Evolutionary conservation across 202 grass and related monocot genomes (phyloP).

Genomic region (Carex sylvatica): DNA sequence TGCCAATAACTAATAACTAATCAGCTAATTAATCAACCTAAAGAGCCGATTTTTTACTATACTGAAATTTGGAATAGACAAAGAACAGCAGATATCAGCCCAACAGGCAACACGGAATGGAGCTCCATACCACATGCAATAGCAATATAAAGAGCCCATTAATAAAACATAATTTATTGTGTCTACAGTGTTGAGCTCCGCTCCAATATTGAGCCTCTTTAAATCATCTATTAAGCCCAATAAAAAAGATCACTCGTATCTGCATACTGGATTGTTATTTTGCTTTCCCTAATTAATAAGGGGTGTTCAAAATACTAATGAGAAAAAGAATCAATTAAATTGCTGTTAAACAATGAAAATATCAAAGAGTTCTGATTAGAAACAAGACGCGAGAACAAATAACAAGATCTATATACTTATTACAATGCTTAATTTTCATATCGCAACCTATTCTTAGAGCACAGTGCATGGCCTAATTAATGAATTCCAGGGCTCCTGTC

Average conservation of each 20-base stretch:
- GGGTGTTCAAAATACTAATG: background rate
- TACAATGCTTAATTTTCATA: slow-evolving; percentile 11
- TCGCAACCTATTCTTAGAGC: slow-evolving; percentile 11
- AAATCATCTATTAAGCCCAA: background rate
- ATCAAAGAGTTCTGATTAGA: slow-evolving; percentile 6
- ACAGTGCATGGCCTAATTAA: slow-evolving; percentile 16
- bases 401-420: slow-evolving; percentile 20
- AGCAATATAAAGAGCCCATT: background rate
- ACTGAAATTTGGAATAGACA: too few species aligned
- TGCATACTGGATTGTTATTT: too few species aligned
- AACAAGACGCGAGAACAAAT: background rate
- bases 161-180: background rate
- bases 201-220: background rate
- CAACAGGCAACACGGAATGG: background rate
- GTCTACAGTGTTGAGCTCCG: too few species aligned
- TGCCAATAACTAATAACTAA: too few species aligned
- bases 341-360: background rate
- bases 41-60: too few species aligned
- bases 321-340: slow-evolving; percentile 13
- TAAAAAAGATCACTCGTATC: too few species aligned
- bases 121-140: background rate
- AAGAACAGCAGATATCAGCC: background rate
- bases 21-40: too few species aligned
- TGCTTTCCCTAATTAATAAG: background rate
- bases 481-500: background rate